phyloP scores from a whole-genome alignment of 768 basidiomycete species.

The Tylopilus plumbeoviolaceoides region DNA sequence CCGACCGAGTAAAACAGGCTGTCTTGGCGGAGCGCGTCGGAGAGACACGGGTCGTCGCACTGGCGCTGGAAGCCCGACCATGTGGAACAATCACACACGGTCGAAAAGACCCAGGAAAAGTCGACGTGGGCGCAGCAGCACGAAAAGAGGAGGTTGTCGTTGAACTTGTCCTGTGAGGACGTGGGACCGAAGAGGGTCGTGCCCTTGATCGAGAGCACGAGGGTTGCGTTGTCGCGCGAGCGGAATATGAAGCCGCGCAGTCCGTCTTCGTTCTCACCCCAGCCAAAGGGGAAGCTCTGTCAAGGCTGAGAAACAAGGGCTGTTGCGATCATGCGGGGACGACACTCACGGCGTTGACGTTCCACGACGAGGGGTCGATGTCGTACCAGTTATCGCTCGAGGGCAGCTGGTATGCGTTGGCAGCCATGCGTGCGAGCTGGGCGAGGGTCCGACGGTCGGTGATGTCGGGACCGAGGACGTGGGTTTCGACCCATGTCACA shows the following conservation, averaged over 20 bases:
- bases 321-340: slow-evolving; percentile 1
- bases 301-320: no score
- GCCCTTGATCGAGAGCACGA: slow-evolving; percentile 87
- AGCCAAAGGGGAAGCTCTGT: slow-evolving; percentile 79
- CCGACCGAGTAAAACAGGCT: slow-evolving; percentile 91
- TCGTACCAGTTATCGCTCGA: slow-evolving; percentile 78
- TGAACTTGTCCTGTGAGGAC: slow-evolving; percentile 87
- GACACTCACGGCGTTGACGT: slow-evolving; percentile 39
- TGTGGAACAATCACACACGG: slow-evolving; percentile 84
- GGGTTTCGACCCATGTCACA: slow-evolving; percentile 64
- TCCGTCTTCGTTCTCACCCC: slow-evolving; percentile 64
- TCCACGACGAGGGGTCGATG: slow-evolving; percentile 73
- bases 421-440: slow-evolving; percentile 83
- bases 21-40: slow-evolving; percentile 79
- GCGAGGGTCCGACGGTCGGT: slow-evolving; percentile 74
- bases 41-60: slow-evolving; percentile 80
- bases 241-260: slow-evolving; percentile 90
- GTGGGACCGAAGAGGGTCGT: slow-evolving; percentile 85
- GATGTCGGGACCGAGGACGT: slow-evolving; percentile 72
- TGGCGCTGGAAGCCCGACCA: slow-evolving; percentile 48
- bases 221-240: slow-evolving; percentile 71
- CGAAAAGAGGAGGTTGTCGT: slow-evolving; percentile 85
- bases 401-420: slow-evolving; percentile 82
- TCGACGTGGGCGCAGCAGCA: slow-evolving; percentile 94
- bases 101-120: slow-evolving; percentile 78